A percentile compares a stretch with the other conserved stretches of the same genome.
Conservation (phyloP, 805 yeast species). For the Allodekkera sacchari region DNA sequence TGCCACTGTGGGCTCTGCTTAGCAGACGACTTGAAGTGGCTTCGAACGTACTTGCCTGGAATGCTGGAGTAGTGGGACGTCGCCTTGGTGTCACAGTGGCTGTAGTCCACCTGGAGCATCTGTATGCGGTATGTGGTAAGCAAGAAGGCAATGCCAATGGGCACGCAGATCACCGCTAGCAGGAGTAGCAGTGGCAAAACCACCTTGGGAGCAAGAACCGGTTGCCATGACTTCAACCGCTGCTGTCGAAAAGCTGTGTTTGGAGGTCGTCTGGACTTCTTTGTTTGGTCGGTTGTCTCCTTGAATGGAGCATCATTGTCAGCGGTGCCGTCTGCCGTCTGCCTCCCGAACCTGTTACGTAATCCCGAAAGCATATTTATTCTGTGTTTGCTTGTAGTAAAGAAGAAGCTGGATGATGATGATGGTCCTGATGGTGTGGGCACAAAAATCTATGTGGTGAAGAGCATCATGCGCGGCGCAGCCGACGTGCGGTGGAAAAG, state of each 20-base stretch:
- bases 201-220: slow-evolving; percentile 84
- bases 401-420: too few species aligned
- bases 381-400: too few species aligned
- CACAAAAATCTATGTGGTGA: not conserved
- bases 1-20: slow-evolving; percentile 47
- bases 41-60: slow-evolving; percentile 48
- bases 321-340: too few species aligned
- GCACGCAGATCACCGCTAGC: slow-evolving; percentile 74
- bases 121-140: slow-evolving; percentile 76
- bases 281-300: slow-evolving; percentile 15
- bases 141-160: slow-evolving; percentile 80
- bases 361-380: slow-evolving; percentile 17
- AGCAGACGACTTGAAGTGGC: slow-evolving; percentile 49
- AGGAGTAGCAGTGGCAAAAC: slow-evolving; percentile 78
- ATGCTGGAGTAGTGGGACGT: slow-evolving; percentile 35
- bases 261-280: slow-evolving; percentile 46
- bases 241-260: slow-evolving; percentile 78
- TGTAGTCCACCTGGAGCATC: slow-evolving; percentile 65
- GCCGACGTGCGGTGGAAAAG: too few species aligned
- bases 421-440: too few species aligned
- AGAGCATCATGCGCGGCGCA: not conserved
- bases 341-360: slow-evolving; percentile 18
- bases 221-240: slow-evolving; percentile 60
- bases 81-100: slow-evolving; percentile 48
- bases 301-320: slow-evolving; percentile 21